A percentile compares a stretch with the other conserved stretches of the same genome.
Conservation (phyloP, 2,329 filamentous ascomycete species). For the Pochonia chlamydosporia region DNA sequence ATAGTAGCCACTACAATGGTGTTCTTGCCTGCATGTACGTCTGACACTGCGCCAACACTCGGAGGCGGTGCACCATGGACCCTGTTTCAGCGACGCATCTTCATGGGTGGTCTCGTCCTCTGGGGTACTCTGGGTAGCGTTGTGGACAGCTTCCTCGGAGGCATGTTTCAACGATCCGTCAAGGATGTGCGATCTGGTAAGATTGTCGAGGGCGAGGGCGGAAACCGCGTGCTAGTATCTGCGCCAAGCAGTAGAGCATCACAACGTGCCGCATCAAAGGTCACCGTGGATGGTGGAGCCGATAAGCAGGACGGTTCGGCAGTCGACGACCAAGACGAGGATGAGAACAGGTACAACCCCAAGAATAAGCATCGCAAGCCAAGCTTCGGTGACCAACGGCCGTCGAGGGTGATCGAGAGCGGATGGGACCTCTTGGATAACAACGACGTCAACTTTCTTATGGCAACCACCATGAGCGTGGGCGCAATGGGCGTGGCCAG, state of each 20-base stretch:
- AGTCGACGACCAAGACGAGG: conserved; percentile 29
- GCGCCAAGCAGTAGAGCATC: conserved; percentile 8
- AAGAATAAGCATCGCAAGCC: conserved; percentile 43
- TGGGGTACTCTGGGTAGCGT: conserved; percentile 78
- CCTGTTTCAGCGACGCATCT: conserved; percentile 33
- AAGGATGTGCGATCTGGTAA: conserved; percentile 78
- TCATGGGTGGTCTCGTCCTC: conserved; percentile 55
- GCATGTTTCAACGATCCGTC: conserved; percentile 78
- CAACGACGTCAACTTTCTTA: conserved; percentile 90
- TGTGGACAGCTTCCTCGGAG: conserved; percentile 82
- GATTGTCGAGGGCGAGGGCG: conserved; percentile 82
- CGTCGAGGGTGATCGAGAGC: conserved; percentile 59
- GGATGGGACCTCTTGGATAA: conserved; percentile 79
- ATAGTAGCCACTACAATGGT: conserved; percentile 60
- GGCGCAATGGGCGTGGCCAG: conserved; percentile 64
- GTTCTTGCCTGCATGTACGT: conserved; percentile 63
- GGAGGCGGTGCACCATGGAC: conserved; percentile 46
- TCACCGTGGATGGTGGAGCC: conserved; percentile 26
- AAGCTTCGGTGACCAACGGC: conserved; percentile 49
- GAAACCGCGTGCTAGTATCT: conserved; percentile 50
- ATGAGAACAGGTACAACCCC: conserved; percentile 40
- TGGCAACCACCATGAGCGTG: conserved; percentile 78
- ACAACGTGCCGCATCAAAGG: background rate
- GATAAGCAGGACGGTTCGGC: conserved; percentile 27
- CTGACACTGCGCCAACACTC: conserved; percentile 28